Base-by-base conservation (phyloP, 441 rosid species). In the Jatropha multifida region DNA sequence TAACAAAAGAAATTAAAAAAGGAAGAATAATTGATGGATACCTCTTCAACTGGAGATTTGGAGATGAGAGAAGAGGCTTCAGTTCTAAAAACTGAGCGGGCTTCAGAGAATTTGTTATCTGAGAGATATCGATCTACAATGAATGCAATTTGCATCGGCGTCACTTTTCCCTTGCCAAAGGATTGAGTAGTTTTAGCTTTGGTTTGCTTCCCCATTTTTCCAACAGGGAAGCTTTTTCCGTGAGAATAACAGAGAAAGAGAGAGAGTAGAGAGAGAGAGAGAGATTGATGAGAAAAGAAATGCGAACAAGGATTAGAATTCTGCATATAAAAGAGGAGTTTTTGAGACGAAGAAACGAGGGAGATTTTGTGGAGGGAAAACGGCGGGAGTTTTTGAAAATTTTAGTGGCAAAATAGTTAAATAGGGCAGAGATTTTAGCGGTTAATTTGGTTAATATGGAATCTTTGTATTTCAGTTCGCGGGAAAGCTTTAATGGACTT, bases 21-120 rank as follows among this genome's bases (percentile, higher is more conserved):
- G 4, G 1, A 9, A 12, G 61, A 11, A 3, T 0, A 4, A 15
- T 3, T 60, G 11, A 27, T 3, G 5, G 7, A 44, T 76, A 93
- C 95, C 85, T 90, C 90, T 7, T 86, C 78, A 65, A 83, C 75
- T 0, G 98, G 88, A 4, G 98, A 88, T 61, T 85, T 93, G 75
- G 93, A 83, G 73, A 95, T 79, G 85, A 91, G 88, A 54, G 95
- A 81, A 10, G 96, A 83, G 15, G 94, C 98, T 74, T 95, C 99
- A 17, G 72, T 66, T 72, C 95, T 73, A 78, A 89, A 92, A 56
- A 69, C 71, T 3, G 84, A 77, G 15, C 94, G 93, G 44, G 90
- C 87, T 66, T 88, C 80, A 1, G 88, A 48, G 85, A 84, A 90
- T 67, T 76, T 82, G 82, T 88, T 92, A 69, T 93, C 93, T 68